Evolutionary conservation across 441 rosid species (phyloP).

Genomic region (Theobroma grandiflorum): DNA sequence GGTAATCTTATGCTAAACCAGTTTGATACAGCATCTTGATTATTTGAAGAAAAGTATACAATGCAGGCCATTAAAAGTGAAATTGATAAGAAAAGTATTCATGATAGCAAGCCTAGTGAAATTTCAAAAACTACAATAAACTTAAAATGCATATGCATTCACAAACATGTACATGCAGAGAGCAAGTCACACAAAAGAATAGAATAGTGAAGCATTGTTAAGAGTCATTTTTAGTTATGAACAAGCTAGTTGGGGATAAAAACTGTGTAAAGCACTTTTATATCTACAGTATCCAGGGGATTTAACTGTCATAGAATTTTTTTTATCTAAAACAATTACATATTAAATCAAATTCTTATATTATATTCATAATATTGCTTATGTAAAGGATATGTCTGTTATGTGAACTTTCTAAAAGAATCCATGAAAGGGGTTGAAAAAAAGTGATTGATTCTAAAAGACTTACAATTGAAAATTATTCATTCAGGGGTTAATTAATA

Average conservation of each 20-base stretch:
- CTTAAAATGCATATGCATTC: neutral
- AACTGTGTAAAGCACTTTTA: slow-evolving; percentile 15
- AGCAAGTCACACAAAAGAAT: neutral
- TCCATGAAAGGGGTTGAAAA: neutral
- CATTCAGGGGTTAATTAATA: neutral
- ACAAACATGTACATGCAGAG: slow-evolving; percentile 10
- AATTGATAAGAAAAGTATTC: neutral
- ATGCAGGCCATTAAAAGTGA: neutral
- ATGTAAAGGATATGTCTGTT: neutral
- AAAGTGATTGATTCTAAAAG: neutral
- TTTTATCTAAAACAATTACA: slow-evolving; percentile 1
- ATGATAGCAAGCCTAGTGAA: neutral
- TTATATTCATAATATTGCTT: neutral
- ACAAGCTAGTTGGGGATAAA: neutral
- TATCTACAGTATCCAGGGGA: neutral
- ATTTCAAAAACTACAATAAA: slow-evolving; percentile 12
- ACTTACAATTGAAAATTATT: neutral
- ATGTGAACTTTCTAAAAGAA: neutral
- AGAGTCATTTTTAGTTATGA: neutral
- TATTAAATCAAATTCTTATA: slow-evolving; percentile 2
- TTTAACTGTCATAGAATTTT: neutral
- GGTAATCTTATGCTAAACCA: neutral
- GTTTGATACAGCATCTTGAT: neutral
- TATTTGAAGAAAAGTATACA: neutral
- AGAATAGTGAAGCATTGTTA: slow-evolving; percentile 1